Conservation (phyloP, 2,329 filamentous ascomycete species). For the Sporothrix pseudoabietina region DNA sequence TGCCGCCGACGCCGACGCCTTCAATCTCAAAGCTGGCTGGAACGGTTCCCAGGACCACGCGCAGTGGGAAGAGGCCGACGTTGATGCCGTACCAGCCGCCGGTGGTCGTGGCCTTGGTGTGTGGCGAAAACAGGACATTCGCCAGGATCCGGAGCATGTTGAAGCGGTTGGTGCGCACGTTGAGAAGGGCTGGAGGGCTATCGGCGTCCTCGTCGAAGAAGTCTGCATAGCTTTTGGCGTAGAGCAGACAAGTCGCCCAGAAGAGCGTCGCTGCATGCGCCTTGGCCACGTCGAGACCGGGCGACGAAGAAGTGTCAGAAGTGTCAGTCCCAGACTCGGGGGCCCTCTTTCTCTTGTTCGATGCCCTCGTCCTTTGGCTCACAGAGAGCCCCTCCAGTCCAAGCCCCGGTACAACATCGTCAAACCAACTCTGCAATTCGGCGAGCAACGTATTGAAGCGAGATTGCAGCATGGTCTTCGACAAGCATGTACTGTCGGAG, state of each 20-base stretch:
- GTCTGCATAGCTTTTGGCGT: background rate
- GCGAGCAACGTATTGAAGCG: background rate
- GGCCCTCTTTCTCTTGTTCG: background rate
- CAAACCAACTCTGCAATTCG: background rate
- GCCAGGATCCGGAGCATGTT: constrained; percentile 18
- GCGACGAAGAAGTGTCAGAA: background rate
- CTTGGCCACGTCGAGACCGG: background rate
- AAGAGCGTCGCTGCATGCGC: constrained; percentile 17
- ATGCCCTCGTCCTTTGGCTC: background rate
- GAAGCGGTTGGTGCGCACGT: constrained; percentile 18
- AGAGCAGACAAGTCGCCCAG: constrained; percentile 20
- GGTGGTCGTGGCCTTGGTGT: background rate
- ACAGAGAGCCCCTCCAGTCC: constrained; percentile 8
- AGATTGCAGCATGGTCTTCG: background rate
- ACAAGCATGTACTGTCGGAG: background rate
- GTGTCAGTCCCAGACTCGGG: background rate
- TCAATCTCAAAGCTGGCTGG: background rate
- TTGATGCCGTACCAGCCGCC: constrained; percentile 24
- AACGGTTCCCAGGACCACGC: background rate
- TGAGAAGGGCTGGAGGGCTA: background rate
- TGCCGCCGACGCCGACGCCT: background rate
- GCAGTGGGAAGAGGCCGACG: constrained; percentile 27
- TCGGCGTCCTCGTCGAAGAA: background rate
- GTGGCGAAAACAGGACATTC: background rate
- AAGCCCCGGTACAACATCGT: background rate